A percentile compares a stretch with the other conserved stretches of the same genome.
Evolutionary conservation across 148 eudicot species (phyloP).

Genomic region (Rhododendron ferrugineum): DNA sequence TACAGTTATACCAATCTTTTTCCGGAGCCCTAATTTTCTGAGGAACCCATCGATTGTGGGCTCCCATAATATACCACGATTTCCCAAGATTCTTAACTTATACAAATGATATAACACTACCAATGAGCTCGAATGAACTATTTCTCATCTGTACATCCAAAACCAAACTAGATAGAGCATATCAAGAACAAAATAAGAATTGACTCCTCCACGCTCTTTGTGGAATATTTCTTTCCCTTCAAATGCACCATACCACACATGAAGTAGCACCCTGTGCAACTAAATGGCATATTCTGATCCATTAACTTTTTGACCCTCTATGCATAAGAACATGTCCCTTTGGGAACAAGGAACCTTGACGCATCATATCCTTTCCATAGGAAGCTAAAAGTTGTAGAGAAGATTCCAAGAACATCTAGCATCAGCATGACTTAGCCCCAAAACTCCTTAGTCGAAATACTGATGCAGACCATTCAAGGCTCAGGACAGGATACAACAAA

Average conservation of each 20-base stretch:
- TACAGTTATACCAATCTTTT: neutral
- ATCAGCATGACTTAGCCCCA: neutral
- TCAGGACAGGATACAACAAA: neutral
- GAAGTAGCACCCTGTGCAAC: neutral
- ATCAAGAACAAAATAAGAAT: neutral
- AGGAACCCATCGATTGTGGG: neutral
- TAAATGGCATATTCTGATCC: neutral
- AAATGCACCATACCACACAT: neutral
- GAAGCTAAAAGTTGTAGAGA: neutral
- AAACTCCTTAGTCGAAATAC: neutral
- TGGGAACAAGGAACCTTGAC: neutral
- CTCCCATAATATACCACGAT: neutral
- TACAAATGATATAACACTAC: neutral
- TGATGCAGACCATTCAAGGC: neutral
- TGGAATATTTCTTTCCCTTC: neutral
- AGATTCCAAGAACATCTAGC: neutral
- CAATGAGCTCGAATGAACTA: neutral
- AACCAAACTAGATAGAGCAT: neutral
- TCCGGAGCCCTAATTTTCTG: neutral
- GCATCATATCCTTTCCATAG: neutral
- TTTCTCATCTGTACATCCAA: neutral
- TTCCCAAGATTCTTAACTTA: neutral
- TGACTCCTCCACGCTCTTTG: neutral
- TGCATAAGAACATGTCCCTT: neutral
- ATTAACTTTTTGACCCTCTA: neutral